These are phyloP conservation scores for Lepiota brunneoincarnata DNA, from an alignment of 768 basidiomycete genomes.

Conservation along the genomic window DNA sequence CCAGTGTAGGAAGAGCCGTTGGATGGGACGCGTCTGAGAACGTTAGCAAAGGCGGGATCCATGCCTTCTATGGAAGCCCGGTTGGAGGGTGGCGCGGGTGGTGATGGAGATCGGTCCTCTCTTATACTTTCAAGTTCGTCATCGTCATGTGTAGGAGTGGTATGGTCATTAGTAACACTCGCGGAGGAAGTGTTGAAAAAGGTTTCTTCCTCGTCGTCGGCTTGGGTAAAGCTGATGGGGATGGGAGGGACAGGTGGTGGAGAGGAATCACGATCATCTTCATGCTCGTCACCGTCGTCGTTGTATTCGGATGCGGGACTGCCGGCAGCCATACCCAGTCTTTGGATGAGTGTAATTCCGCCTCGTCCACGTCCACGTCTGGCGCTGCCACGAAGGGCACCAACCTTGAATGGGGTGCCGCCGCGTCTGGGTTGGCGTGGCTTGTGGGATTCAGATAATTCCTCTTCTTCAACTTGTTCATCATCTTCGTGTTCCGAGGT, in stretches of 20 bases:
- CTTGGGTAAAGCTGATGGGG: slow-evolving; percentile 32
- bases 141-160: slow-evolving; percentile 15
- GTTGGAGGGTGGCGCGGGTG: slow-evolving; percentile 46
- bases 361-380: slow-evolving; percentile 51
- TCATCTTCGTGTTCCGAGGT: slow-evolving; percentile 42
- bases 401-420: slow-evolving; percentile 56
- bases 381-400: slow-evolving; percentile 15
- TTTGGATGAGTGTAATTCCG: slow-evolving; percentile 57
- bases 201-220: slow-evolving; percentile 36
- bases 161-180: slow-evolving; percentile 5
- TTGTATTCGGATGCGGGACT: slow-evolving; percentile 51
- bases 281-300: slow-evolving; percentile 29
- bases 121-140: slow-evolving; percentile 22
- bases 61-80: slow-evolving; percentile 79
- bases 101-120: slow-evolving; percentile 29
- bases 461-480: slow-evolving; percentile 38
- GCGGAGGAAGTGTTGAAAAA: slow-evolving; percentile 27
- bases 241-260: slow-evolving; percentile 42
- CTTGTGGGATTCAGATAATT: slow-evolving; percentile 42
- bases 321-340: slow-evolving; percentile 56
- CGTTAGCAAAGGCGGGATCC: slow-evolving; percentile 83
- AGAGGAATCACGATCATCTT: slow-evolving; percentile 26
- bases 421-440: slow-evolving; percentile 24
- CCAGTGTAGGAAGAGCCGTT: slow-evolving; percentile 42
- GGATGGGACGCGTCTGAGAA: slow-evolving; percentile 59